Conservation (phyloP, 176 grass and related monocot species). For the Carex pumila region DNA sequence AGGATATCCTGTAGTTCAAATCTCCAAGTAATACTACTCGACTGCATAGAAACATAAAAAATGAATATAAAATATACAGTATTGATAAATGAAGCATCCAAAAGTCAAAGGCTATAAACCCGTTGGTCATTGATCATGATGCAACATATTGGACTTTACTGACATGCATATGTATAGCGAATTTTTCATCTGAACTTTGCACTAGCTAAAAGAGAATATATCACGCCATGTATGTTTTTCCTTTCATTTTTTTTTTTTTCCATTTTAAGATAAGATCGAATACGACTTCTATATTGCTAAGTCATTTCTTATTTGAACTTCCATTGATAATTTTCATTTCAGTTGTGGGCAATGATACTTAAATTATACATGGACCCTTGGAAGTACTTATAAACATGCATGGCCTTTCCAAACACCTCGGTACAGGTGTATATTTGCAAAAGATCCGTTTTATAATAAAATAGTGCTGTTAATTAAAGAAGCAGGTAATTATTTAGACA, state of each 20-base stretch:
- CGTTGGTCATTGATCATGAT: background rate
- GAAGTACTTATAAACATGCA: background rate
- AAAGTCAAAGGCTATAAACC: background rate
- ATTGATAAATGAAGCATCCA: background rate
- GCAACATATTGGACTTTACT: background rate
- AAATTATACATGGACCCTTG: background rate
- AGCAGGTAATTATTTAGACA: background rate
- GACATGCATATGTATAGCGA: background rate
- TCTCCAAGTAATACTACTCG: conserved; percentile 70
- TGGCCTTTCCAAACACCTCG: background rate
- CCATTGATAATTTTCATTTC: background rate
- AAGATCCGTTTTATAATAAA: background rate
- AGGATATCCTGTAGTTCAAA: conserved; percentile 87
- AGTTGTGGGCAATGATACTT: background rate
- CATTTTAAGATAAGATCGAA: too few species aligned
- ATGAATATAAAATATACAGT: background rate
- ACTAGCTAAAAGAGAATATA: too few species aligned
- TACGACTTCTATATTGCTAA: background rate
- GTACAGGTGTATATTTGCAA: background rate
- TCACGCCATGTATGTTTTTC: too few species aligned
- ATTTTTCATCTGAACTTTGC: too few species aligned
- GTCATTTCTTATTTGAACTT: background rate
- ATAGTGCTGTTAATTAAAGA: background rate
- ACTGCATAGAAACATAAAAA: conserved; percentile 34
- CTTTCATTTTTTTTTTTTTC: too few species aligned